A percentile compares a stretch with the other conserved stretches of the same genome.
Conservation (phyloP, 148 eudicot species). For the Fagopyrum esculentum region DNA sequence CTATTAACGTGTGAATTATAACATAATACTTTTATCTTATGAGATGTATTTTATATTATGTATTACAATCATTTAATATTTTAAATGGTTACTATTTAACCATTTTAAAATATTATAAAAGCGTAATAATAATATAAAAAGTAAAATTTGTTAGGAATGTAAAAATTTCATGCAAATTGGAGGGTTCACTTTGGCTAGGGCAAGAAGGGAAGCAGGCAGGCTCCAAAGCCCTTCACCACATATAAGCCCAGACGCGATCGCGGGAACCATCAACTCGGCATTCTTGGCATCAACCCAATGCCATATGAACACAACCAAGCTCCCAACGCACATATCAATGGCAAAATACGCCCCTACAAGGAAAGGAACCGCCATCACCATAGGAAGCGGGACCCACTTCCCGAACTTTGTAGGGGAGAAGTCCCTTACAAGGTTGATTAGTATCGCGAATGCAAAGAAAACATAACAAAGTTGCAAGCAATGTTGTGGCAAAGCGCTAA, state of each 20-base stretch:
- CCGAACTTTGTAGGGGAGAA: conserved; percentile 1
- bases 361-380: conserved; percentile 3
- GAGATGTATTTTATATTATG: too few relatives aligned
- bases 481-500: not conserved
- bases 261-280: not conserved
- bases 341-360: not conserved
- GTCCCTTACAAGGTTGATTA: conserved; percentile 4
- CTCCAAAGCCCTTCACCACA: conserved; percentile 11
- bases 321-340: conserved; percentile 7
- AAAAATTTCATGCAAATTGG: conserved; percentile 6
- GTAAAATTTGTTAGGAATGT: not conserved
- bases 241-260: not conserved
- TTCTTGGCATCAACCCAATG: not conserved
- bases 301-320: conserved; percentile 3
- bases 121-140: not conserved
- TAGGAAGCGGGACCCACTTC: conserved; percentile 1
- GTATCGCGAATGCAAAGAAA: not conserved
- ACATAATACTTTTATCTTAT: too few relatives aligned
- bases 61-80: too few relatives aligned
- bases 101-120: too few relatives aligned
- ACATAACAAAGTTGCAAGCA: conserved; percentile 4
- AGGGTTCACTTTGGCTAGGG: conserved; percentile 3
- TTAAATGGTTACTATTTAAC: too few relatives aligned
- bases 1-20: too few relatives aligned
- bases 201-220: not conserved